Percentiles rank a stretch among this genome's conserved stretches.
These are phyloP conservation scores for Oenanthe sinensis DNA, from an alignment of 129 eudicot species.

Conservation along the genomic window DNA sequence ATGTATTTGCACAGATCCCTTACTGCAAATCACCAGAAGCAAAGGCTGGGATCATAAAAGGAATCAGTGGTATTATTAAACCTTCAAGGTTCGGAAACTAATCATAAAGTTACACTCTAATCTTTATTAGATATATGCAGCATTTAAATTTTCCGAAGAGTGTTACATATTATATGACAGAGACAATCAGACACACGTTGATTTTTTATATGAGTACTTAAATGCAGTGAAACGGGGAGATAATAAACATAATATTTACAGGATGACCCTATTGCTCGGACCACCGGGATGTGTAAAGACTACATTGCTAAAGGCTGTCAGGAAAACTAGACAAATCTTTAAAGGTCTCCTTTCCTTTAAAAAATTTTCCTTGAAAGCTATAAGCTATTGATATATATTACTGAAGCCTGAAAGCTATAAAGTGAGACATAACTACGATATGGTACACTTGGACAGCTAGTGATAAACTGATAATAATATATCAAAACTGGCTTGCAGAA, in stretches of 20 bases:
- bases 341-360: background rate
- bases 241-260: background rate
- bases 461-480: background rate
- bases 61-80: slow-evolving; percentile 12
- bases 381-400: background rate
- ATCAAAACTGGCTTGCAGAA: background rate
- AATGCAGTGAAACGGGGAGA: background rate
- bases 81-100: slow-evolving; percentile 7
- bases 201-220: background rate
- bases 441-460: background rate
- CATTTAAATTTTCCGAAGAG: background rate
- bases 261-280: slow-evolving; percentile 19
- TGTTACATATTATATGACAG: background rate
- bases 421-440: background rate
- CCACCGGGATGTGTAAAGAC: slow-evolving; percentile 23
- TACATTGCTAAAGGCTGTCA: slow-evolving; percentile 16
- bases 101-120: background rate
- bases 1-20: background rate
- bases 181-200: background rate
- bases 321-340: slow-evolving; percentile 16
- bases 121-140: background rate
- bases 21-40: background rate
- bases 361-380: background rate
- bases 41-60: background rate
- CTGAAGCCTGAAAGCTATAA: background rate